Base-by-base conservation (phyloP, 2,329 filamentous ascomycete genomes). In the Aspergillus uvarum region DNA sequence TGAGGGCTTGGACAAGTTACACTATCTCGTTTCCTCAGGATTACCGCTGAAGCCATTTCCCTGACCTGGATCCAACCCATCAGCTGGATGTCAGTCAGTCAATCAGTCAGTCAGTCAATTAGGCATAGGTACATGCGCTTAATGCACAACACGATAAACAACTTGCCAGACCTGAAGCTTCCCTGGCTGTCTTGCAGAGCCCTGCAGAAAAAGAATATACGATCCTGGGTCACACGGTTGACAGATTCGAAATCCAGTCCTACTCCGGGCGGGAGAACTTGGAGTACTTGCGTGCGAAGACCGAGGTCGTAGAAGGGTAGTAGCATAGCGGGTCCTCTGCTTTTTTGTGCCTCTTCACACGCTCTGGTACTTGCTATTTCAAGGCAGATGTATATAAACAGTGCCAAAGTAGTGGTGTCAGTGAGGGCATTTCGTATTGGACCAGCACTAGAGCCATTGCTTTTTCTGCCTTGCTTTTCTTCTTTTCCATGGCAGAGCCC, bases 141-240 rank as follows among this genome's bases (percentile, higher is more conserved):
- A 53, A 31, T 32, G 14, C 38, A 53, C 35, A 47, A 26, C 49
- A 53, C 12, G 8, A 21, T 10, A 16, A 42, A 53, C n/a, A 29
- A 22, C 8, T 31, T 49, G 10, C 38, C 32, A 22, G 55, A 48
- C 24, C n/a, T 22, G 19, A 29, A 19, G 26, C 22, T 55, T 24
- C 53, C 53, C 35, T 51, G 48, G 44, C 53, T 48, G 19, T 11
- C 53, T 47, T 55, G 42, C 53, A 55, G 44, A 44, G 24, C n/a
- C 31, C 12, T 52, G 49, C 29, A 26, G 32, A 38, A 35, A 35
- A 29, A 35, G n/a, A 22, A 38, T 47, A 31, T 47, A 42, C 48
- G 56, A 50, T 49, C 52, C 44, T 47, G 19, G 12, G 53, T 55
- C 26, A 55, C 26, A 55, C 53, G n/a, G 16, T 19, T 24, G 5